Base-by-base conservation (phyloP, 1,284 basidiomycete genomes). In the Boletus coffeatus region DNA sequence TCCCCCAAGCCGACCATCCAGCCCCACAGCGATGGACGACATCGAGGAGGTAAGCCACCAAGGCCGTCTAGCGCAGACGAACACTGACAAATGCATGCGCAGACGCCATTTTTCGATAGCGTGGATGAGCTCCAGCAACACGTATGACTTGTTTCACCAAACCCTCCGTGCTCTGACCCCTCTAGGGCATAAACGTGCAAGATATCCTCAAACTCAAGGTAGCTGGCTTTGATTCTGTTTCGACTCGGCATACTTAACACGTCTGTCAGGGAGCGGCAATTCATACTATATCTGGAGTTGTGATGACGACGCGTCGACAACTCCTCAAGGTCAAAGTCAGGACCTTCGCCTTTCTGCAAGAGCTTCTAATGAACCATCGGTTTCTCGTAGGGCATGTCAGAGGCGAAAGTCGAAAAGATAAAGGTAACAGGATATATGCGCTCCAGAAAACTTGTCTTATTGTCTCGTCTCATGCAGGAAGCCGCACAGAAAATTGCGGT, bases 371-470 rank as follows among this genome's bases (percentile, higher is more conserved):
- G 64, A 62, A 61, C 64, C 59, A 3, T 50, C 53, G 55, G 64
- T n/a, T 14, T 64, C 6, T 37, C 34, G 34, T 58, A 91, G 88
- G 90, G 90, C 36, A 88, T 92, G 83, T 93, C 91, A 3, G 91
- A 93, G 68, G 92, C 94, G 2, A 97, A 97, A 74, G 93, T 97
- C 0, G 94, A 97, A 72, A 97, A 97, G 74, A 92, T 97, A 70
- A 96, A 96, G 80, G 94, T 87, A 64, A 39, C 37, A 41, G 55
- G 21, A 58, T 73, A 65, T 73, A 74, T 74, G 64, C 67, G 73
- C 53, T 34, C 50, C 21, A 37, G 59, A 57, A 61, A n/a, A 61
- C 46, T 58, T 56, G 57, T 21, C 32, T 62, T 57, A 60, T 58
- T 53, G 4, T 43, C 39, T 60, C 3, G 7, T 48, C 57, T 41